A percentile compares a stretch with the other conserved stretches of the same genome.
Conservation (phyloP, 2,329 filamentous ascomycete genomes). For the Aspergillus pseudoterreus region DNA sequence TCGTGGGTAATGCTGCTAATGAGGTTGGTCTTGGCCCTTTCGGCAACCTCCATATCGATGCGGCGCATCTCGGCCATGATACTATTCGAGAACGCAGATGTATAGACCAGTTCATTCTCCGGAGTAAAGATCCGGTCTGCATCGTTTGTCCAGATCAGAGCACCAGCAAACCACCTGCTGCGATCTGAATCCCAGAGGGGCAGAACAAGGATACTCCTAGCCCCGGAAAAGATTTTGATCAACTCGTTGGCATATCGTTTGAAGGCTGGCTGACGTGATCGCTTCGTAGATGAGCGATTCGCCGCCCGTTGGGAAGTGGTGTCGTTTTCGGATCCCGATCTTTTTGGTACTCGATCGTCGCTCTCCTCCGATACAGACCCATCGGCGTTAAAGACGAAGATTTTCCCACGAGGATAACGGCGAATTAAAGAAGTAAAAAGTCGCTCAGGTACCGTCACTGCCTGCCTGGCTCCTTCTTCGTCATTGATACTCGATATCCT, state of each 20-base stretch:
- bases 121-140: slow-evolving; percentile 23
- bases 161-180: slow-evolving; percentile 27
- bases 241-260: slow-evolving; percentile 18
- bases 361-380: slow-evolving; percentile 24
- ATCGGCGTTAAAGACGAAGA: slow-evolving; percentile 23
- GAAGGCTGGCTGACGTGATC: slow-evolving; percentile 11
- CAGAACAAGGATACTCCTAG: slow-evolving; percentile 26
- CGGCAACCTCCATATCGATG: slow-evolving; percentile 26
- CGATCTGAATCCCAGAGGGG: slow-evolving; percentile 32
- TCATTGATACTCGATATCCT: slow-evolving; percentile 14
- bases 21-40: slow-evolving; percentile 31
- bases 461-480: slow-evolving; percentile 1
- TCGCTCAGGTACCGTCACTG: slow-evolving; percentile 16
- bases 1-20: slow-evolving; percentile 35
- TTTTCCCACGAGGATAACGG: slow-evolving; percentile 25
- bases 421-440: slow-evolving; percentile 18
- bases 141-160: slow-evolving; percentile 26
- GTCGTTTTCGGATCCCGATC: slow-evolving; percentile 1
- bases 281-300: slow-evolving; percentile 9
- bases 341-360: slow-evolving; percentile 3
- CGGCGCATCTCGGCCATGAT: slow-evolving; percentile 32
- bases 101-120: slow-evolving; percentile 26
- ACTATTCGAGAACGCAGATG: slow-evolving; percentile 29
- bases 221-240: slow-evolving; percentile 20
- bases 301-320: neutral